phyloP scores from a whole-genome alignment of 768 basidiomycete species.

The Rhizopogon vesiculosus region DNA sequence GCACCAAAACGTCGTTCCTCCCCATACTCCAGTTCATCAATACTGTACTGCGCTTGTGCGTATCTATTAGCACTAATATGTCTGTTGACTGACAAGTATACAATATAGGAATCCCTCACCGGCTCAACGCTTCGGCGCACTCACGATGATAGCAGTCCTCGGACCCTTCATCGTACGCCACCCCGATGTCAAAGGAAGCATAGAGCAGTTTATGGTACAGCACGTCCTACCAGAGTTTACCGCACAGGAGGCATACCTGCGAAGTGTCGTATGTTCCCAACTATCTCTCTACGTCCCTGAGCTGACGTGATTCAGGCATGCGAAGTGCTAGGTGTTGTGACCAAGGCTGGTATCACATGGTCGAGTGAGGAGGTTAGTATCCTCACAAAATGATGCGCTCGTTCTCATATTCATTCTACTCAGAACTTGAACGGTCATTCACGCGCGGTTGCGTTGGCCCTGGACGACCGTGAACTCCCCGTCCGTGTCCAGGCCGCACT shows the following conservation, averaged over 20 bases:
- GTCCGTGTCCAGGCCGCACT: constrained; percentile 82
- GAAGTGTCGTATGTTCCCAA: constrained; percentile 58
- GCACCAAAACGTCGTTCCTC: constrained; percentile 80
- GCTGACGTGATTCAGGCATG: constrained; percentile 50
- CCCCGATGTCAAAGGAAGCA: constrained; percentile 68
- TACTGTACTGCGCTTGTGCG: constrained; percentile 61
- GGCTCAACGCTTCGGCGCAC: constrained; percentile 75
- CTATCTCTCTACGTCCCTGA: background rate
- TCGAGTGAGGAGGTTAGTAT: constrained; percentile 51
- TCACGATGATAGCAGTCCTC: constrained; percentile 77
- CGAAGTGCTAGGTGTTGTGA: constrained; percentile 73
- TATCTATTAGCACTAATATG: constrained; percentile 4
- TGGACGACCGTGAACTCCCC: constrained; percentile 78
- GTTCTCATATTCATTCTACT: background rate
- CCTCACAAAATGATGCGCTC: background rate
- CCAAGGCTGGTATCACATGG: constrained; percentile 67
- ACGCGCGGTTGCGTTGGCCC: constrained; percentile 55
- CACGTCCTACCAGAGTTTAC: constrained; percentile 74
- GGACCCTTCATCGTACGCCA: constrained; percentile 81
- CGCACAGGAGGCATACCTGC: constrained; percentile 64
- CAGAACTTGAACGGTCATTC: constrained; percentile 65
- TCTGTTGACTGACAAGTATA: background rate
- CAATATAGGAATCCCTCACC: constrained; percentile 41
- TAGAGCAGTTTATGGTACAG: constrained; percentile 74
- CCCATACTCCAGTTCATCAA: constrained; percentile 79